A percentile compares a stretch with the other conserved stretches of the same genome.
phyloP scores from a whole-genome alignment of 164 flowering plant genomes.

The Chimonanthus salicifolius region DNA sequence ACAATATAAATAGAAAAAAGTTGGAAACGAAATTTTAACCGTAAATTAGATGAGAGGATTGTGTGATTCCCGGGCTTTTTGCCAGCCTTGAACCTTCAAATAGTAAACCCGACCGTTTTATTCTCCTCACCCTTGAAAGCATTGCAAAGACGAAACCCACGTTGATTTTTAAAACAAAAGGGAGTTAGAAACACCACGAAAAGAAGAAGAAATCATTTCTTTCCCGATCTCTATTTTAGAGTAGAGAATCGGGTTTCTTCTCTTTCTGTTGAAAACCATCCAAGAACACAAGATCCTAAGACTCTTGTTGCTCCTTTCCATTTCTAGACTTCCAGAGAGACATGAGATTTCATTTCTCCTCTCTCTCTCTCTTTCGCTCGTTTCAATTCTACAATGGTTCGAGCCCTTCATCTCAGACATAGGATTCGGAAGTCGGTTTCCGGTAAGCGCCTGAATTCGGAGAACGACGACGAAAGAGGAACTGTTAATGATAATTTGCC shows the following conservation, averaged over 20 bases:
- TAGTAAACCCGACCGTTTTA: constrained; percentile 15
- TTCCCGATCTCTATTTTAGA: constrained; percentile 9
- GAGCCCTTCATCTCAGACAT: constrained; percentile 23
- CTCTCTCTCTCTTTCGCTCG: constrained; percentile 1
- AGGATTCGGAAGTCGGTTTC: constrained; percentile 24
- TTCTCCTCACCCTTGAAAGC: constrained; percentile 13
- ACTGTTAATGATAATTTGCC: constrained; percentile 18
- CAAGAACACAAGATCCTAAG: neutral
- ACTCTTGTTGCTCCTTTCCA: constrained; percentile 4
- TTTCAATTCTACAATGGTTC: constrained; percentile 32
- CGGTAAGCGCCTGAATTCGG: constrained; percentile 27
- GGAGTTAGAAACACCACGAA: neutral
- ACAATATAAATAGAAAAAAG: no score
- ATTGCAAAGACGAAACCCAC: constrained; percentile 1
- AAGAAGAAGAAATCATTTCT: neutral
- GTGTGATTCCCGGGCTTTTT: constrained; percentile 27
- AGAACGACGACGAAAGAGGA: constrained; percentile 14
- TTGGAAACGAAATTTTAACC: no score
- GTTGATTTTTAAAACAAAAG: constrained; percentile 1
- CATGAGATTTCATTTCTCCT: constrained; percentile 2
- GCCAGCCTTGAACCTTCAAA: constrained; percentile 19
- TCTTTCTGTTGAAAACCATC: constrained; percentile 4
- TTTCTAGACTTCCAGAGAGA: no score
- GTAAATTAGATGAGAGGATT: no score
- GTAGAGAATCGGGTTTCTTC: constrained; percentile 6